Evolutionary conservation across 208 protist species (phyloP), one percentile per base, ranked within the genome.

Genomic region (Acanthamoeba castellanii): DNA sequence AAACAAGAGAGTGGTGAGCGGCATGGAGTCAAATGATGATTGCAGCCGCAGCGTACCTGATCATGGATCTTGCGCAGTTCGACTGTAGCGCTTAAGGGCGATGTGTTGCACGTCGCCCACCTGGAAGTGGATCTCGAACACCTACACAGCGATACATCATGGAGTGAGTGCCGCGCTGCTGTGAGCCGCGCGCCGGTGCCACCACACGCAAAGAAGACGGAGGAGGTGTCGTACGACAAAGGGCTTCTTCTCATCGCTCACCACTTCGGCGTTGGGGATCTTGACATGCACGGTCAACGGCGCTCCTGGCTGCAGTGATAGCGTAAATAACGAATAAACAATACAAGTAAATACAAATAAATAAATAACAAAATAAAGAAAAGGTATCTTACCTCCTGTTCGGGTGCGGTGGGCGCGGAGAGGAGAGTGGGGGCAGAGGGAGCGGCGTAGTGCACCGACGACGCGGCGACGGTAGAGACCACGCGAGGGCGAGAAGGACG

Each of bases 121-220:
- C 25, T 32, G 34, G 82, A 89, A 89, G 27, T 89, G 82, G 57
- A 89, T 89, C 82, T 89, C 82, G 18, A 89, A 89, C 34, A 89
- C 34, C 82, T 89, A 42, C 42, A 84, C 45, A 2, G 45, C 37
- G 37, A 47, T 47, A 13, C 45, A 37, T 81, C 18, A 50, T 37
- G 18, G 3, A 81, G 30, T 37, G 72, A 47, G 72, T 20, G 37
- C 18, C 22, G 55, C 45, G n/a, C 25, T 32, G 34, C 27, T 47
- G 47, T 68, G 82, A 89, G 47, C 42, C 34, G 57, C 18, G 14
- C 47, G 18, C 45, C 45, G 45, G 9, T 47, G 9, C 45, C 6
- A 42, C 5, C 45, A 47, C 42, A 88, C 42, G 81, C 13, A 25
- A 52, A 16, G 37, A 55, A 59, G 3, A 47, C 34, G 4, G 25